These are phyloP conservation scores for Arthrobotrys megalospora DNA, from an alignment of 2,329 filamentous ascomycete genomes.

Conservation along the genomic window DNA sequence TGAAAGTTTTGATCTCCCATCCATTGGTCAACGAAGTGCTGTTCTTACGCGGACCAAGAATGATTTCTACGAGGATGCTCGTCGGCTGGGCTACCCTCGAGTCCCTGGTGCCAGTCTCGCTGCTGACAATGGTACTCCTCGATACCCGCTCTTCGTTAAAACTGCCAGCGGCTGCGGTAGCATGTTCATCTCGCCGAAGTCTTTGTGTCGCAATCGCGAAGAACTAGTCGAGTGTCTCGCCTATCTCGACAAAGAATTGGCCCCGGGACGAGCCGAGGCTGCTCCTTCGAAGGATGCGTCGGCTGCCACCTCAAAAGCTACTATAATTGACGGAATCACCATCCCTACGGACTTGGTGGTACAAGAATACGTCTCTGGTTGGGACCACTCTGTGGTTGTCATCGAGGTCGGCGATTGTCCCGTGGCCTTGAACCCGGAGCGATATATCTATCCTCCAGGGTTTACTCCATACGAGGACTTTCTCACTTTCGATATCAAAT, in stretches of 20 bases:
- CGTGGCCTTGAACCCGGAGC: conserved; percentile 60
- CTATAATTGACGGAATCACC: neutral
- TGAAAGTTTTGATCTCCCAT: conserved; percentile 30
- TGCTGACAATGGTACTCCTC: neutral
- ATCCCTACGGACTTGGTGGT: conserved; percentile 19
- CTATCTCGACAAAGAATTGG: neutral
- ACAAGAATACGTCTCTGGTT: conserved; percentile 54
- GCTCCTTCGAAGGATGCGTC: neutral
- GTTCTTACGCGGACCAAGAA: conserved; percentile 27
- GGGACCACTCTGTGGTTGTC: conserved; percentile 62
- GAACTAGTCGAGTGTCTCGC: conserved; percentile 11
- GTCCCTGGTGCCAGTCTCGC: conserved; percentile 17
- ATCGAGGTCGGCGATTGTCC: conserved; percentile 62
- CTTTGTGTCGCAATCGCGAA: conserved; percentile 8
- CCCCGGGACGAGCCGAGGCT: conserved; percentile 3
- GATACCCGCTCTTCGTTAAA: conserved; percentile 26
- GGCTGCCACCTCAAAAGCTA: neutral
- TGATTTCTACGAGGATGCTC: conserved; percentile 25
- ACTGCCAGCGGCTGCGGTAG: conserved; percentile 17
- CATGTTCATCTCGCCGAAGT: conserved; percentile 3
- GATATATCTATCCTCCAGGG: neutral
- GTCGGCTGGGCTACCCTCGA: conserved; percentile 18
- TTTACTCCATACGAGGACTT: conserved; percentile 49
- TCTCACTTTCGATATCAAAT: conserved; percentile 63
- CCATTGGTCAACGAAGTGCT: conserved; percentile 14